Evolutionary conservation across 768 basidiomycete genomes (phyloP), one percentile per base, ranked within the genome.

Genomic region (Mycena kentingensis): DNA sequence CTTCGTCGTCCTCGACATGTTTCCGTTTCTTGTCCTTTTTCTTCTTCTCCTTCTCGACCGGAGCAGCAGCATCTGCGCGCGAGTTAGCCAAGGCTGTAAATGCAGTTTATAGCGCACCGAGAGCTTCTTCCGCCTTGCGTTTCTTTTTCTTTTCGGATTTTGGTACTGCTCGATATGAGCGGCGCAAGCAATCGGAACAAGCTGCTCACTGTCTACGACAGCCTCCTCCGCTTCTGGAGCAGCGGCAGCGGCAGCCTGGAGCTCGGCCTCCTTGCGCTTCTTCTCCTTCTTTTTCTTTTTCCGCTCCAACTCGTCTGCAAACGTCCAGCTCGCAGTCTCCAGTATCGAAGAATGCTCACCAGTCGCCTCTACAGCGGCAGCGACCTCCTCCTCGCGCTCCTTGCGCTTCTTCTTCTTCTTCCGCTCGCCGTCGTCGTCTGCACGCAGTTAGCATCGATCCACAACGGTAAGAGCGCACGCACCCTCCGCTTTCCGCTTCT

Each of bases 241-340:
- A 16, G 51, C 60, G 13, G 61, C 52, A 24, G 65, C 52, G n/a
- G 55, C 57, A 26, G 62, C 31, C 44, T 63, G 44, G n/a, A 61
- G 38, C 28, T 57, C 55, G 5, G 57, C 54, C 12, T 63, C 59
- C 58, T 64, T 69, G 34, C 67, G 70, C 60, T 74, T 76, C 62
- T 71, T 72, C 63, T 71, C 41, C 18, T 42, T 77, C 61, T 74
- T 74, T 54, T 71, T 74, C 63, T 74, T 76, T 47, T 73, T 69
- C 61, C 68, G 61, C 55, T 65, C 64, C 26, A 62, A 55, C 21
- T 36, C 43, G 34, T 44, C 46, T 16, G n/a, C n/a, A n/a, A n/a
- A n/a, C n/a, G n/a, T n/a, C n/a, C n/a, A n/a, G n/a, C n/a, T n/a
- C n/a, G n/a, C n/a, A n/a, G n/a, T n/a, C n/a, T n/a, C n/a, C n/a